These are phyloP conservation scores for Trifolium pratense DNA, from an alignment of 306 rosid species.

Conservation along the genomic window DNA sequence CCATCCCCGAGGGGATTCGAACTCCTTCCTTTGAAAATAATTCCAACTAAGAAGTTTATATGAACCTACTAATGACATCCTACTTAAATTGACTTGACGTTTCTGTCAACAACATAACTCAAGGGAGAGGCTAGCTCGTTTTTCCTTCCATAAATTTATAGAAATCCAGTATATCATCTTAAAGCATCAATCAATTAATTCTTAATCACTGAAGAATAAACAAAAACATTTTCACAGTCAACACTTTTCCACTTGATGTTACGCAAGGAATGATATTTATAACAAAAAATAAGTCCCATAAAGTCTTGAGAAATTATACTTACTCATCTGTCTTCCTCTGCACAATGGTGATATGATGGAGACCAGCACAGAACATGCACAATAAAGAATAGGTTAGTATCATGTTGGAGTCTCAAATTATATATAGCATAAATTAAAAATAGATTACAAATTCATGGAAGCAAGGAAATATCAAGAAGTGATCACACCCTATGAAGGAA, in stretches of 20 bases:
- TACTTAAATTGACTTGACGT: not conserved
- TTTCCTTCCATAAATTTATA: slow-evolving; percentile 7
- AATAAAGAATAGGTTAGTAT: slow-evolving; percentile 50
- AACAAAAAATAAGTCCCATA: slow-evolving; percentile 14
- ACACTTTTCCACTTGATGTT: slow-evolving; percentile 20
- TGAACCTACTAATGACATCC: not conserved
- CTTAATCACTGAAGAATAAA: not conserved
- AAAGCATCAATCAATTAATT: slow-evolving; percentile 1
- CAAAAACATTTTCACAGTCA: not conserved
- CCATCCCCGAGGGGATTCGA: no score
- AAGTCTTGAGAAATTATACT: slow-evolving; percentile 49
- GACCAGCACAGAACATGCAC: slow-evolving; percentile 50
- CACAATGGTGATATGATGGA: slow-evolving; percentile 42
- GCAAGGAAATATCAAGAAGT: slow-evolving; percentile 19
- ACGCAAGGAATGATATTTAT: not conserved
- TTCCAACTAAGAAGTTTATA: not conserved
- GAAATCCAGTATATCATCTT: not conserved
- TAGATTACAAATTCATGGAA: slow-evolving; percentile 18
- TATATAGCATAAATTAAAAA: not conserved
- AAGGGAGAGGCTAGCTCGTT: not conserved
- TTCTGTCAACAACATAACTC: not conserved
- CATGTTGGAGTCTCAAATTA: slow-evolving; percentile 9
- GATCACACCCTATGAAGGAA: slow-evolving; percentile 21
- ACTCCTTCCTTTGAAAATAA: not conserved
- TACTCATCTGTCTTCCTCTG: slow-evolving; percentile 99